A percentile compares a stretch with the other conserved stretches of the same genome.
phyloP scores from a whole-genome alignment of 2,329 filamentous ascomycete species.

The Clonostachys chloroleuca region DNA sequence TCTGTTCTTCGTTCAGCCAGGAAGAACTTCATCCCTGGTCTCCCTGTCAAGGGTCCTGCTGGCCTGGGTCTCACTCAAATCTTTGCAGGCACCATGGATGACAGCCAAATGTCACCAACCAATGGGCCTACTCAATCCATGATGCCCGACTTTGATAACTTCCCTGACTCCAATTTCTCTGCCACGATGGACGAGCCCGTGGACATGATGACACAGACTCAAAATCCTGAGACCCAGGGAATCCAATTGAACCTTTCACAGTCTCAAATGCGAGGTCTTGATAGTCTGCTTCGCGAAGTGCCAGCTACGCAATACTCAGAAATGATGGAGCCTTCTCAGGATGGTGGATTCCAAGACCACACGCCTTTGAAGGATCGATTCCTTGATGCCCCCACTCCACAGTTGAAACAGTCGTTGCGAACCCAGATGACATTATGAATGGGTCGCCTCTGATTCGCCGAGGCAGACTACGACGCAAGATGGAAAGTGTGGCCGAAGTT shows the following conservation, averaged over 20 bases:
- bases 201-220: conserved; percentile 25
- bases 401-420: conserved; percentile 59
- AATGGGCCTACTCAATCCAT: conserved; percentile 34
- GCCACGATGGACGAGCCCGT: conserved; percentile 51
- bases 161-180: conserved; percentile 57
- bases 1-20: conserved; percentile 65
- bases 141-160: conserved; percentile 53
- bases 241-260: conserved; percentile 56
- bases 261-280: conserved; percentile 54
- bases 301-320: conserved; percentile 61
- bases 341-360: conserved; percentile 69
- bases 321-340: conserved; percentile 74
- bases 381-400: conserved; percentile 61
- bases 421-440: conserved; percentile 28
- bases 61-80: conserved; percentile 81
- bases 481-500: conserved; percentile 12
- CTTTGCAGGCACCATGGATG: conserved; percentile 85
- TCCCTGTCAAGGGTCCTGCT: conserved; percentile 56
- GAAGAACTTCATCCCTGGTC: conserved; percentile 65
- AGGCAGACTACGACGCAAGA: conserved; percentile 45
- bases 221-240: conserved; percentile 27
- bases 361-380: conserved; percentile 69
- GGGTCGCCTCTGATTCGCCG: conserved; percentile 65
- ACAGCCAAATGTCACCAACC: conserved; percentile 36
- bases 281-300: conserved; percentile 43